Percentiles rank a stretch among this genome's conserved stretches.
These are phyloP conservation scores for Metarhizium robertsii DNA, from an alignment of 2,329 filamentous ascomycete genomes.

Conservation along the genomic window DNA sequence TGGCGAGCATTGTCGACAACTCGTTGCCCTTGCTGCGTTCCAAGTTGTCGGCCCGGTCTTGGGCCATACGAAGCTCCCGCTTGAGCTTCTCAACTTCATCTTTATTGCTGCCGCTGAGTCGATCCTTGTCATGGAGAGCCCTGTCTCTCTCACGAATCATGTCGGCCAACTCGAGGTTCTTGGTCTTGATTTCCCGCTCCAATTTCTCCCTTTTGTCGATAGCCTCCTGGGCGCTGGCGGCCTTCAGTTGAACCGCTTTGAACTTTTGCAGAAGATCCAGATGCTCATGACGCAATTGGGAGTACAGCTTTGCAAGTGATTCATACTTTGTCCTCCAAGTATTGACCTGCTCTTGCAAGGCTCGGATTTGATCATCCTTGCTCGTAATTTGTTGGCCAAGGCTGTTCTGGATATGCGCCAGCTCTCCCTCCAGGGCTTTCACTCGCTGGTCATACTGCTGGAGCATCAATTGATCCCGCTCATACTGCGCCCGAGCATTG, in stretches of 20 bases:
- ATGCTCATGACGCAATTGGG: constrained; percentile 89
- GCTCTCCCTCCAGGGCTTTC: constrained; percentile 83
- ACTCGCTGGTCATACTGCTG: constrained; percentile 94
- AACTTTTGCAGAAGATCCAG: constrained; percentile 92
- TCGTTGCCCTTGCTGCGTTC: constrained; percentile 93
- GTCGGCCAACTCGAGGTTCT: constrained; percentile 96
- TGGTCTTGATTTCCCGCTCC: constrained; percentile 96
- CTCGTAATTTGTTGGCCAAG: constrained; percentile 77
- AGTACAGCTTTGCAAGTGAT: constrained; percentile 91
- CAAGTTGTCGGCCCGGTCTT: constrained; percentile 84
- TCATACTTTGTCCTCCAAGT: constrained; percentile 98
- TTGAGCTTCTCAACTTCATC: constrained; percentile 93
- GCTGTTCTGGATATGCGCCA: constrained; percentile 72
- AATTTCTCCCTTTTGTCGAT: constrained; percentile 92
- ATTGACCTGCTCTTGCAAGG: constrained; percentile 93
- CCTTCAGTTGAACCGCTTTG: constrained; percentile 92
- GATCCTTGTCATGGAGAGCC: constrained; percentile 86
- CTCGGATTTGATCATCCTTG: constrained; percentile 88
- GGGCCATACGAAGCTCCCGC: constrained; percentile 83
- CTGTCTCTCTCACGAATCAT: constrained; percentile 97
- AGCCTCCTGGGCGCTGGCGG: constrained; percentile 91
- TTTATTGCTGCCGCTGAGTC: constrained; percentile 74
- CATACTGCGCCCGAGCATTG: constrained; percentile 88
- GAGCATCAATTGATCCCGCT: constrained; percentile 93
- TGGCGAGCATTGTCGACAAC: constrained; percentile 84